Conservation (phyloP, 306 rosid species). For the Malus asiatica region DNA sequence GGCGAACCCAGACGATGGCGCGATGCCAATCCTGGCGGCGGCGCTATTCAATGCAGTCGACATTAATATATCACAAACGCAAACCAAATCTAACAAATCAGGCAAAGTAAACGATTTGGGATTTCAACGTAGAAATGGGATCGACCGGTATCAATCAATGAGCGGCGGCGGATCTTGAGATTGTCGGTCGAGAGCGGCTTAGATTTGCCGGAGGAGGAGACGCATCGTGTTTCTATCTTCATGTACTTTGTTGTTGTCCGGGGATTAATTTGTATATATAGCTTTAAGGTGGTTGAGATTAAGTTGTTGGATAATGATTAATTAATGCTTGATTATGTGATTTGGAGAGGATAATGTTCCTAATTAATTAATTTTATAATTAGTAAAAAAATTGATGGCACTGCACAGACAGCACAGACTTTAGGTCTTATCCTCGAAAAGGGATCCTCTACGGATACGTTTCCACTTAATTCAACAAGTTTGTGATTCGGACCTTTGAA, state of each 20-base stretch:
- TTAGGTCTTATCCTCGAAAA: conserved; percentile 42
- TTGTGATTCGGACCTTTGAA: fast-evolving
- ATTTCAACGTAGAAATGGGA: not conserved
- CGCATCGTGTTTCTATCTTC: not conserved
- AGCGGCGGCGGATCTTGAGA: not conserved
- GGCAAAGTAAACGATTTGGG: not conserved
- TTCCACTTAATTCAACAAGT: too few species aligned
- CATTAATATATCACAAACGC: conserved; percentile 8
- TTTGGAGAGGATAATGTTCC: conserved; percentile 1
- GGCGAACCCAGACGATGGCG: conserved; percentile 18
- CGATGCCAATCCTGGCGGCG: conserved; percentile 23
- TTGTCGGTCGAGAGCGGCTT: not conserved
- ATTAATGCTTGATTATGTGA: not conserved
- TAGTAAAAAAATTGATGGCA: not conserved
- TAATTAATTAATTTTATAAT: not conserved
- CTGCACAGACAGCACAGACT: not conserved
- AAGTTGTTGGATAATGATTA: not conserved
- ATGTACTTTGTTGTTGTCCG: not conserved
- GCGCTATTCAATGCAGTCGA: conserved; percentile 23
- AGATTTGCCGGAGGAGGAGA: not conserved
- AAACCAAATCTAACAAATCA: not conserved
- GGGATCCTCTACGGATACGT: too few species aligned
- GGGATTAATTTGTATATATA: not conserved
- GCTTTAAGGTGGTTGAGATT: not conserved
- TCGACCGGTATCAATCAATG: not conserved